These are phyloP conservation scores for Sphaerulina populicola DNA, from an alignment of 2,329 filamentous ascomycete species.

Conservation along the genomic window DNA sequence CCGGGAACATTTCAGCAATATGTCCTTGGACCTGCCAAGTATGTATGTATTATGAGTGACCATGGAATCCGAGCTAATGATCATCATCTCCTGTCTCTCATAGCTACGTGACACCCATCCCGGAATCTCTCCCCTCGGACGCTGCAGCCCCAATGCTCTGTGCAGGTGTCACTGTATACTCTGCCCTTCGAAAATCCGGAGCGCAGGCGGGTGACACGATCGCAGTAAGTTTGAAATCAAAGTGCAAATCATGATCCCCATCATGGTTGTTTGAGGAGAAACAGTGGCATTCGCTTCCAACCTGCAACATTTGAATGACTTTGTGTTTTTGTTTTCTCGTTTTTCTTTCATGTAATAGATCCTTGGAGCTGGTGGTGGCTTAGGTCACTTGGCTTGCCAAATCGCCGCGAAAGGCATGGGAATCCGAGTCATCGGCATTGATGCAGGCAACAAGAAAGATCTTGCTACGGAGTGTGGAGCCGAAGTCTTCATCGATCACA, in stretches of 20 bases:
- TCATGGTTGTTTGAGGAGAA: too few species aligned
- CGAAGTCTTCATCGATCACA: constrained; percentile 58
- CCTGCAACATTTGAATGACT: too few species aligned
- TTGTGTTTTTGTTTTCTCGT: too few species aligned
- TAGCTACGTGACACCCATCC: constrained; percentile 61
- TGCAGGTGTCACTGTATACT: constrained; percentile 60
- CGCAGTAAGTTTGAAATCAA: constrained; percentile 36
- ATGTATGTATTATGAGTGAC: neutral
- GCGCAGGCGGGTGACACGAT: constrained; percentile 54
- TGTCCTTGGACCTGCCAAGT: constrained; percentile 49
- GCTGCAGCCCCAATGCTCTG: constrained; percentile 60
- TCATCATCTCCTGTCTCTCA: neutral
- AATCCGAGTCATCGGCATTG: constrained; percentile 57
- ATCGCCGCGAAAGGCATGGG: constrained; percentile 54
- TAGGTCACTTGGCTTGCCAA: constrained; percentile 55
- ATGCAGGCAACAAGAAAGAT: constrained; percentile 56
- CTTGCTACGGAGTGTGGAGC: constrained; percentile 54
- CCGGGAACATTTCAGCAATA: constrained; percentile 69
- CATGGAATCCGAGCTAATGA: too few species aligned
- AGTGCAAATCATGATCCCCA: too few species aligned
- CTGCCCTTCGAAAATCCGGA: constrained; percentile 53
- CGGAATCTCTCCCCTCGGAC: constrained; percentile 51
- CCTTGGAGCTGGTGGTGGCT: constrained; percentile 18
- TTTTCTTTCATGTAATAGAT: too few species aligned
- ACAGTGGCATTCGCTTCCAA: too few species aligned